phyloP scores from a whole-genome alignment of 2,329 filamentous ascomycete genomes.

The Curvularia sp. region DNA sequence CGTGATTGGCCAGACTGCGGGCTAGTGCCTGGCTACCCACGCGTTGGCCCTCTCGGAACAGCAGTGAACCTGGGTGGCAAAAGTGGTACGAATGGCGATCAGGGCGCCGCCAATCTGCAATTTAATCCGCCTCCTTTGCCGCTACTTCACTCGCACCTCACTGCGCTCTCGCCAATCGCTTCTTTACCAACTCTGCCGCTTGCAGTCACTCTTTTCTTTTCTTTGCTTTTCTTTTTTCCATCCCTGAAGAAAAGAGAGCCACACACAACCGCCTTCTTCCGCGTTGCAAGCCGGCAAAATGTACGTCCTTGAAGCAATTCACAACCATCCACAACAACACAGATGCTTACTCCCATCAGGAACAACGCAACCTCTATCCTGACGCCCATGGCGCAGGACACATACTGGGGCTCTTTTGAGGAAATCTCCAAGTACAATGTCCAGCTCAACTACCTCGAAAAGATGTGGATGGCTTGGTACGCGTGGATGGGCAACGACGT shows the following conservation, averaged over 20 bases:
- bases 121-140: slow-evolving; percentile 42
- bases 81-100: slow-evolving; percentile 42
- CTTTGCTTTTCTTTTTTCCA: neutral
- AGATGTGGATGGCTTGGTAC: slow-evolving; percentile 95
- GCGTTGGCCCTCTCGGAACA: slow-evolving; percentile 25
- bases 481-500: slow-evolving; percentile 98
- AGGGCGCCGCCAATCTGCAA: slow-evolving; percentile 35
- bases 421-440: slow-evolving; percentile 77
- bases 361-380: slow-evolving; percentile 49
- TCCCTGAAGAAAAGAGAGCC: neutral
- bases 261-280: slow-evolving; percentile 12
- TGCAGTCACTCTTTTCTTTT: slow-evolving; percentile 28
- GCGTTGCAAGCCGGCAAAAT: slow-evolving; percentile 31
- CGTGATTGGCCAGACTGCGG: slow-evolving; percentile 22
- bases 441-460: slow-evolving; percentile 84
- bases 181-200: slow-evolving; percentile 14
- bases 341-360: slow-evolving; percentile 40
- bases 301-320: slow-evolving; percentile 27
- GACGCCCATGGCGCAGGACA: slow-evolving; percentile 56
- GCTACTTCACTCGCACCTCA: slow-evolving; percentile 25
- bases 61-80: slow-evolving; percentile 31
- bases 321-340: slow-evolving; percentile 14
- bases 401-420: slow-evolving; percentile 71
- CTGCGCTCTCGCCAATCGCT: slow-evolving; percentile 23
- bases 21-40: slow-evolving; percentile 21